A percentile compares a stretch with the other conserved stretches of the same genome.
Evolutionary conservation across 805 yeast species (phyloP).

Genomic region (Monosporozyma solicola): DNA sequence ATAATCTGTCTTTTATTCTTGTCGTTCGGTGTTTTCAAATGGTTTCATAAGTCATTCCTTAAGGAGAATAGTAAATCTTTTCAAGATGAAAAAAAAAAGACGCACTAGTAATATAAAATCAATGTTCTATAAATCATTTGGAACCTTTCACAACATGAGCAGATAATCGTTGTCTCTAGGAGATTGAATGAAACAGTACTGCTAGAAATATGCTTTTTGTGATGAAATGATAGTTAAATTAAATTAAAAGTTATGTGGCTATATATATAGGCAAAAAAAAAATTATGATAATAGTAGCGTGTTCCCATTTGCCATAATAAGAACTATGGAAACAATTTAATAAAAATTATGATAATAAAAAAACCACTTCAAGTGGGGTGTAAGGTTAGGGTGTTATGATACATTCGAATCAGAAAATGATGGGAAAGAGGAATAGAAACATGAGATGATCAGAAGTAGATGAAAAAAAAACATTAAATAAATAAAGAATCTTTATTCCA

Average conservation of each 20-base stretch:
- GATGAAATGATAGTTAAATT: neutral
- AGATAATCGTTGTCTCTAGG: neutral
- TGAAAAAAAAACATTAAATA: neutral
- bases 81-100: neutral
- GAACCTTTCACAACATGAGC: neutral
- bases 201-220: neutral
- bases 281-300: neutral
- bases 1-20: neutral
- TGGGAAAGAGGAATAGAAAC: neutral
- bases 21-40: neutral
- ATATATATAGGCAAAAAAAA: neutral
- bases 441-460: neutral
- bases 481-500: neutral
- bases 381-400: neutral
- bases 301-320: neutral
- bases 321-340: neutral
- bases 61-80: neutral
- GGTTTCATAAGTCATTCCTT: neutral
- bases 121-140: neutral
- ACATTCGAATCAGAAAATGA: neutral
- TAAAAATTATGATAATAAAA: neutral
- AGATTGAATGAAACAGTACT: neutral
- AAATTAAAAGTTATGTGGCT: neutral
- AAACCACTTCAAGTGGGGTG: neutral
- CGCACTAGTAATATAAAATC: neutral